Conservation (phyloP, 2,329 filamentous ascomycete genomes). For the Zalaria obscura region DNA sequence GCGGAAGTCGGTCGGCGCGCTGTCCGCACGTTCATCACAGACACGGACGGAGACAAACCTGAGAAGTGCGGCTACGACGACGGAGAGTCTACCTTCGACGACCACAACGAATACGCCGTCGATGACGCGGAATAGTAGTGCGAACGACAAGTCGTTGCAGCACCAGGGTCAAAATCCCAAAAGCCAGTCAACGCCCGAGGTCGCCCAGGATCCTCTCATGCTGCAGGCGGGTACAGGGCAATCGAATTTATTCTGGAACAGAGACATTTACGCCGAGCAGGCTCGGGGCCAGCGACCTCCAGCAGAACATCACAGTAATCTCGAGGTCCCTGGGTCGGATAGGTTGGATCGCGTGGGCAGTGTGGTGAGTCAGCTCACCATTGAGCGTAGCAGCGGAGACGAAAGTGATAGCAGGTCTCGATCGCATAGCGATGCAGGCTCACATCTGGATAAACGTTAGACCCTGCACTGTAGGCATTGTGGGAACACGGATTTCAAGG, state of each 20-base stretch:
- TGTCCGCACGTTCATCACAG: conserved; percentile 1
- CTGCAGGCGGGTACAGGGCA: conserved; percentile 29
- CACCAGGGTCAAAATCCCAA: no score
- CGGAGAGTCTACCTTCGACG: conserved; percentile 1
- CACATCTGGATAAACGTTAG: conserved; percentile 20
- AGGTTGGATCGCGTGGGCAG: conserved; percentile 26
- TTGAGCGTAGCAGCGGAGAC: conserved; percentile 21
- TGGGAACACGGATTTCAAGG: conserved; percentile 47
- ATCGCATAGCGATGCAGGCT: conserved; percentile 30
- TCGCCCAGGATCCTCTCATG: conserved; percentile 30
- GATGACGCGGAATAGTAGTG: background rate
- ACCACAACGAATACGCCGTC: background rate
- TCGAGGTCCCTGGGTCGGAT: conserved; percentile 6
- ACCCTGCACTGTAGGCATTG: conserved; percentile 38
- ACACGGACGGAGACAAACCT: conserved; percentile 1
- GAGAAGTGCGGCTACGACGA: background rate
- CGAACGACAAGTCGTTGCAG: background rate
- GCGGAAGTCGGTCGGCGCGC: background rate
- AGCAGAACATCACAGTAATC: background rate
- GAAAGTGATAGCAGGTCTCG: conserved; percentile 25
- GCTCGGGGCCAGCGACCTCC: background rate
- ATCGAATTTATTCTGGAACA: conserved; percentile 39
- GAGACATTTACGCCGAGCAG: background rate
- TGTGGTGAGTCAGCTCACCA: conserved; percentile 42
- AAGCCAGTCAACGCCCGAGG: conserved; percentile 7